Base-by-base conservation (phyloP, 805 yeast species). In the Blastobotrys attinorum region DNA sequence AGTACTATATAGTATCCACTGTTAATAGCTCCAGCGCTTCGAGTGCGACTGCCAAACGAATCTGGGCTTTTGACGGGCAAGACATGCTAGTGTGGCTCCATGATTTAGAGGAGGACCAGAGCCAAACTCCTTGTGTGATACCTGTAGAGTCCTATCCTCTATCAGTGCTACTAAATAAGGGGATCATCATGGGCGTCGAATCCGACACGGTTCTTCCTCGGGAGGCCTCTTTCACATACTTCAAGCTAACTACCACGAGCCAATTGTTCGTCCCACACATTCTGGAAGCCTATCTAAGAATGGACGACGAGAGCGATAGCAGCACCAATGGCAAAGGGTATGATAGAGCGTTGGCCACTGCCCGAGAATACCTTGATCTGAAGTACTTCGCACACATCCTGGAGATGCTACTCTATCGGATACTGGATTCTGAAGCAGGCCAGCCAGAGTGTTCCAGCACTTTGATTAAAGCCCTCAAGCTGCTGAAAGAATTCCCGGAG, bases 101-200 rank as follows among this genome's bases (percentile, higher is more conserved):
- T 5, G 48, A 50, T 8, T 7, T 40, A 22, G 23, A 33, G 22
- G 17, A 18, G 4, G 25, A 35, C 22, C 31, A 18, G 13, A 23
- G 18, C 22, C 20, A 22, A 10, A 16, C 33, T 21, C 59, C 54
- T 1, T 49, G 56, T 29, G 36, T 46, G 6, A 54, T 62, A 3
- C 65, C 45, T 44, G 55, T 69, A n/a, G 72, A 70, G 23, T 63
- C 72, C n/a, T 75, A 75, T 52, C 81, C 81, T 0, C 57, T 75
- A 18, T 68, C 75, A 3, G 60, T 71, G 27, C 60, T 73, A 29
- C 49, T 63, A n/a, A 66, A 63, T 29, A 72, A 74, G 44, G 78
- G 77, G 27, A 59, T 73, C 40, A 58, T 75, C 5, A 62, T 72
- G 42, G 76, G 79, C 3, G 56, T 73, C n/a, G 79, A 75, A 43